Evolutionary conservation across 140 eudicot genomes (phyloP), one percentile per base, ranked within the genome.

Genomic region (Ambrosia hybrid): DNA sequence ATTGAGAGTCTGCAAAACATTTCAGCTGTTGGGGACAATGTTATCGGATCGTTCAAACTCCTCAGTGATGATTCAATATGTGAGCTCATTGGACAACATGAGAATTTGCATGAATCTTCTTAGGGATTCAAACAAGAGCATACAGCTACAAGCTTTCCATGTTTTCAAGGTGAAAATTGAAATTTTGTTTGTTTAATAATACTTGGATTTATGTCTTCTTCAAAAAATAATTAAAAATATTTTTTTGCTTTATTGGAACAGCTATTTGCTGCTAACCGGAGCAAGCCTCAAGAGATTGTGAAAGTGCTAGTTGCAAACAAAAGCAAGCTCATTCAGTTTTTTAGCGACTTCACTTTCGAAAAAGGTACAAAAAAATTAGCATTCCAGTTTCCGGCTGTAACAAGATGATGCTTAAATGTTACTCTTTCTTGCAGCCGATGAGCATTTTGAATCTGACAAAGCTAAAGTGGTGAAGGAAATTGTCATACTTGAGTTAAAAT

Each of bases 261-360:
- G 97, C 96, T 90, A 52, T 94, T 88, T 75, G 90, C 85, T 43
- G 97, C 97, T 70, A 90, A 94, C 77, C 87, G 81, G 82, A 81
- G 78, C 69, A 94, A 94, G 81, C 99, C 96, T 57, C 79, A 76
- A 49, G 97, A 84, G 61, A 88, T 90, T 34, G 82, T 79, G 70
- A 84, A 78, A 76, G 87, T 94, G 62, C 86, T 94, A 12, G 57
- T 78, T 37, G 85, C 87, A 41, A 90, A 94, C 61, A 85, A 78
- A 79, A 84, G 88, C 88, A 94, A 94, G 74, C 90, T 94, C 67
- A 80, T 94, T 2, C 88, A 95, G 52, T 81, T 87, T 65, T 88
- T 94, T 51, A 80, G 82, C 11, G 83, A 78, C 74, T 87, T 94
- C 79, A 79, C 33, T 69, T 72, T 71, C 26, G 83, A 81, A 11